These are phyloP conservation scores for Paspalum notatum DNA, from an alignment of 176 grass and related monocot genomes.

Conservation along the genomic window DNA sequence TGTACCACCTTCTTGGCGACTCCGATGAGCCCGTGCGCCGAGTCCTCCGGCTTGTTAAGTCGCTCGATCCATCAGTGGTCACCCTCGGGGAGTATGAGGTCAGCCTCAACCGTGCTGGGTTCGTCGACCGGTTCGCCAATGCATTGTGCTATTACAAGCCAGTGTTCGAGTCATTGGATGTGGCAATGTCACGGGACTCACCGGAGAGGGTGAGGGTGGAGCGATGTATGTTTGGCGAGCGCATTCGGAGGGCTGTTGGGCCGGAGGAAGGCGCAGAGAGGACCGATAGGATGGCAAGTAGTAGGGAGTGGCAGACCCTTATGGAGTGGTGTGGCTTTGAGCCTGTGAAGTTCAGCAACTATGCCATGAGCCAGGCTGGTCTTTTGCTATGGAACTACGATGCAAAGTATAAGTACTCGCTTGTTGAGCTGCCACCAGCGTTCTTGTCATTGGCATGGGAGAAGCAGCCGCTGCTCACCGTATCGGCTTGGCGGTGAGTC, in stretches of 20 bases:
- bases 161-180: conserved; percentile 82
- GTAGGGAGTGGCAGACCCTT: conserved; percentile 62
- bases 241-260: conserved; percentile 62
- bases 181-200: conserved; percentile 76
- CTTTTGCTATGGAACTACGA: conserved; percentile 93
- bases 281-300: conserved; percentile 73
- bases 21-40: conserved; percentile 59
- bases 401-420: conserved; percentile 78
- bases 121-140: conserved; percentile 64
- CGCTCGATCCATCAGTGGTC: conserved; percentile 68
- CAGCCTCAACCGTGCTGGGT: conserved; percentile 65
- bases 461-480: conserved; percentile 72
- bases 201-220: conserved; percentile 67
- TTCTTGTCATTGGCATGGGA: conserved; percentile 90
- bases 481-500: conserved; percentile 89
- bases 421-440: conserved; percentile 52
- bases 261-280: conserved; percentile 56
- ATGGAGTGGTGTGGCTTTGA: conserved; percentile 78
- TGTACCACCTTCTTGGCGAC: conserved; percentile 80
- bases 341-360: conserved; percentile 77
- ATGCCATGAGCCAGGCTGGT: conserved; percentile 93
- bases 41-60: conserved; percentile 66
- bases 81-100: conserved; percentile 91
- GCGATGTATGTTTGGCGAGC: conserved; percentile 75
- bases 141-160: conserved; percentile 81